Percentiles rank a stretch among this genome's conserved stretches.
These are phyloP conservation scores for Lycium ferocissimum DNA, from an alignment of 257 asterid genomes.

Conservation along the genomic window DNA sequence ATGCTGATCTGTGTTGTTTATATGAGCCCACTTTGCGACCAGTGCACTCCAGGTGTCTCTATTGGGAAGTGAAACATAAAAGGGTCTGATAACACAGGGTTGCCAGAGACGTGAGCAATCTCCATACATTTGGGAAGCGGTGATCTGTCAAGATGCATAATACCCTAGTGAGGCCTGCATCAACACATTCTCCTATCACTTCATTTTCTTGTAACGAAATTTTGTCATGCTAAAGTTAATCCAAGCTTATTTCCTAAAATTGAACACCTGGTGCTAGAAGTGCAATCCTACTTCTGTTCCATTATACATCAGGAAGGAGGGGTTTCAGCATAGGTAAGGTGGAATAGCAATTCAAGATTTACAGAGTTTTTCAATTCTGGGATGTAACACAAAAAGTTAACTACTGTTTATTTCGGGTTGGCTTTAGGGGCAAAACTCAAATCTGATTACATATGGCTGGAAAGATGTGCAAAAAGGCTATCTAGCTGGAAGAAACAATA, in stretches of 20 bases:
- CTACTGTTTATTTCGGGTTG: too few species aligned
- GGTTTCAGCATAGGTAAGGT: neutral
- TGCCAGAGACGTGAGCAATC: constrained; percentile 65
- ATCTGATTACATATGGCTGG: too few species aligned
- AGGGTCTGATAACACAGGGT: constrained; percentile 73
- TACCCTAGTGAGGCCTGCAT: constrained; percentile 10
- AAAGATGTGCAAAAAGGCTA: too few species aligned
- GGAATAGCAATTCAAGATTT: neutral
- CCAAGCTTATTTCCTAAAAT: constrained; percentile 10
- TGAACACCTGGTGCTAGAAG: neutral
- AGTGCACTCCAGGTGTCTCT: constrained; percentile 68
- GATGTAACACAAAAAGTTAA: too few species aligned
- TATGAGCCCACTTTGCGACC: constrained; percentile 82
- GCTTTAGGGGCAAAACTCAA: too few species aligned
- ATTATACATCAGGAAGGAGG: neutral
- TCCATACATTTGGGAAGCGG: constrained; percentile 68
- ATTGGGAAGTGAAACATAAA: constrained; percentile 49
- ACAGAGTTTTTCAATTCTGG: too few species aligned
- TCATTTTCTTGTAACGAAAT: constrained; percentile 20
- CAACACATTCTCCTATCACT: neutral
- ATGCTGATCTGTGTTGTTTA: constrained; percentile 66
- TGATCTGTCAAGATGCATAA: constrained; percentile 53
- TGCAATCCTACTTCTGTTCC: constrained; percentile 9
- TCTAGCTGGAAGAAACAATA: too few species aligned
- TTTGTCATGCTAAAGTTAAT: neutral